phyloP scores from a whole-genome alignment of 2,329 filamentous ascomycete species.

The Aspergillus fructus region DNA sequence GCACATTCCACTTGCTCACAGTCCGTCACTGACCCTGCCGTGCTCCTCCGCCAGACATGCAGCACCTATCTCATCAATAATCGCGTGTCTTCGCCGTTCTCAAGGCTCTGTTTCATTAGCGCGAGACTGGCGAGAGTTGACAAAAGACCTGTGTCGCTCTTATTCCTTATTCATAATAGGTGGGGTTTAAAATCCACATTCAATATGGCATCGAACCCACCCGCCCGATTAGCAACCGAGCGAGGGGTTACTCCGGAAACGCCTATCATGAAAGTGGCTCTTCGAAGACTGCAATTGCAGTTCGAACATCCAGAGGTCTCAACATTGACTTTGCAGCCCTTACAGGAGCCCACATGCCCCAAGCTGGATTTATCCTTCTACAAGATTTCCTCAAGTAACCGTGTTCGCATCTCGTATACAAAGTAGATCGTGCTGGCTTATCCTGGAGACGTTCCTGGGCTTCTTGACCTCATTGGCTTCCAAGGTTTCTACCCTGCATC shows the following conservation, averaged over 20 bases:
- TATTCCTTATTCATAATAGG: background rate
- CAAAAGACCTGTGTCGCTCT: background rate
- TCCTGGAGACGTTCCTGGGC: background rate
- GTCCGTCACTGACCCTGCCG: too few relatives aligned
- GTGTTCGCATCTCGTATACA: background rate
- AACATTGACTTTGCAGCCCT: background rate
- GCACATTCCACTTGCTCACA: too few relatives aligned
- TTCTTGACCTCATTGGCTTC: background rate
- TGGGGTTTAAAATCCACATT: background rate
- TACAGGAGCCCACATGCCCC: background rate
- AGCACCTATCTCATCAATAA: too few relatives aligned
- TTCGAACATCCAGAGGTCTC: background rate
- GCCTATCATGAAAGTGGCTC: conserved; percentile 11
- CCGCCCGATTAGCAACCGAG: conserved; percentile 7
- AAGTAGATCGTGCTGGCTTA: background rate
- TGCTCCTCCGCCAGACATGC: too few relatives aligned
- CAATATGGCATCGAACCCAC: conserved; percentile 1
- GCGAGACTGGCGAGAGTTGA: background rate
- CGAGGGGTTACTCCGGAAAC: conserved; percentile 22
- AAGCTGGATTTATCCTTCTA: conserved; percentile 8
- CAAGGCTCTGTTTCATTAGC: too few relatives aligned
- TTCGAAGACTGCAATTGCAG: background rate
- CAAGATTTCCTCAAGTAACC: background rate
- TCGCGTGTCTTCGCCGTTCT: too few relatives aligned
- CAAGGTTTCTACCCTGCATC: background rate